A percentile compares a stretch with the other conserved stretches of the same genome.
Conservation (phyloP, 169 alveolate species). For the Eimeria sp. region DNA sequence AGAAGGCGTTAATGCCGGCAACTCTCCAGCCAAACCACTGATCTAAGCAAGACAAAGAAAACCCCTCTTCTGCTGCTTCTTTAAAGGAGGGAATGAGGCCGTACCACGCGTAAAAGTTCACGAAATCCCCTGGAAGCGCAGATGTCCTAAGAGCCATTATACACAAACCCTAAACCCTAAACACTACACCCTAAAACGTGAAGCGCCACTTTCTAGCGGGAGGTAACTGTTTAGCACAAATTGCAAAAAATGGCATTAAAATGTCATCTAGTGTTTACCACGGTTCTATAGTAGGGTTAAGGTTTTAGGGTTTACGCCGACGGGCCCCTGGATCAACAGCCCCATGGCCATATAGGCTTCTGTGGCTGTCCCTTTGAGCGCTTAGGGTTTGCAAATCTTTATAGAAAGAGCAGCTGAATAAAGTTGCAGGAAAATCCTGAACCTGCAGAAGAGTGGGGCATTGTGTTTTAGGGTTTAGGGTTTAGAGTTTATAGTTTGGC, state of each 20-base stretch:
- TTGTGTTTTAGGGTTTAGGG: slow-evolving; percentile 20
- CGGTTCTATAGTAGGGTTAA: background rate
- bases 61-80: background rate
- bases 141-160: slow-evolving; percentile 55
- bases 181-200: slow-evolving; percentile 3
- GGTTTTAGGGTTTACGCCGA: slow-evolving; percentile 24
- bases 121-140: slow-evolving; percentile 69
- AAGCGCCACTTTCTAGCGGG: background rate
- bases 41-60: slow-evolving; percentile 29
- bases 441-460: background rate
- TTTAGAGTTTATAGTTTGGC: slow-evolving; percentile 17
- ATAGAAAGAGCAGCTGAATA: too few relatives aligned
- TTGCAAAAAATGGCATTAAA: background rate
- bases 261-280: background rate
- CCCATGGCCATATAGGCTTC: background rate
- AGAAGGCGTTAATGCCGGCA: slow-evolving; percentile 55
- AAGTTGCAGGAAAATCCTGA: too few relatives aligned
- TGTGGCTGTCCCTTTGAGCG: background rate
- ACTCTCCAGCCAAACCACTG: slow-evolving; percentile 73
- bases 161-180: background rate
- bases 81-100: slow-evolving; percentile 55
- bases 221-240: background rate
- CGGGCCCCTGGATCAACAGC: background rate
- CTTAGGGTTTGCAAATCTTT: background rate
- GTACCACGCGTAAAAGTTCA: slow-evolving; percentile 58